Evolutionary conservation across 164 flowering plant genomes (phyloP).

Genomic region (Vitis rotundifolia): DNA sequence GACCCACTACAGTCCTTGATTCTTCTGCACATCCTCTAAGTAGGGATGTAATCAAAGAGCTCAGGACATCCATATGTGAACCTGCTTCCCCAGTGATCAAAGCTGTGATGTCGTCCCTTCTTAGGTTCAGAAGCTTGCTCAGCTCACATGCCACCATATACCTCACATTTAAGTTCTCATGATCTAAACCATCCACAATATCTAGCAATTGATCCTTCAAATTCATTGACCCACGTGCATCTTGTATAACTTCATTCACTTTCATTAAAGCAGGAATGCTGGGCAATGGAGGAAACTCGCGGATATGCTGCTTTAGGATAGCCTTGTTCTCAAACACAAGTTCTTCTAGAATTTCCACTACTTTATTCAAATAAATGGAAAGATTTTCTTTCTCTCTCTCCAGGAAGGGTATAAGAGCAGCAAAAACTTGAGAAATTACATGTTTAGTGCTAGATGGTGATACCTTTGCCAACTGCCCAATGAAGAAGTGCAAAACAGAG

Average conservation of each 20-base stretch:
- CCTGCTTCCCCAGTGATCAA: constrained; percentile 62
- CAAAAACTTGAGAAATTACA: constrained; percentile 94
- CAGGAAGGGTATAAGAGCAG: constrained; percentile 88
- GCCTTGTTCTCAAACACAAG: constrained; percentile 72
- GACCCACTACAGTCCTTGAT: constrained; percentile 87
- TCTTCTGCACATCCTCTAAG: constrained; percentile 97
- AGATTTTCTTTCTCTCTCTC: constrained; percentile 69
- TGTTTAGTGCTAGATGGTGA: constrained; percentile 91
- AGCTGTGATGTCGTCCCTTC: constrained; percentile 65
- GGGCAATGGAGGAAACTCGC: constrained; percentile 90
- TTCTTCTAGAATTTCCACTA: constrained; percentile 84
- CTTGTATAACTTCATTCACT: constrained; percentile 80
- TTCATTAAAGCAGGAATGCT: constrained; percentile 60
- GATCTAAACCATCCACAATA: constrained; percentile 81
- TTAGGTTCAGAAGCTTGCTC: constrained; percentile 68
- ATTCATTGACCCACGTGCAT: constrained; percentile 81
- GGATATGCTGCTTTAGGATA: constrained; percentile 67
- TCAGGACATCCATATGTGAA: constrained; percentile 70
- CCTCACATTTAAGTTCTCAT: constrained; percentile 96
- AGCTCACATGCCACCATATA: constrained; percentile 96
- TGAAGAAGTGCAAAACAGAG: constrained; percentile 77
- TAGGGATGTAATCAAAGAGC: constrained; percentile 78
- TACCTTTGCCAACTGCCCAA: constrained; percentile 62
- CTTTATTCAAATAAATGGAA: constrained; percentile 61
- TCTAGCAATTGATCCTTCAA: constrained; percentile 84